Conservation (phyloP, 352 stramenopile genomes). For the Phytophthora crassamura region DNA sequence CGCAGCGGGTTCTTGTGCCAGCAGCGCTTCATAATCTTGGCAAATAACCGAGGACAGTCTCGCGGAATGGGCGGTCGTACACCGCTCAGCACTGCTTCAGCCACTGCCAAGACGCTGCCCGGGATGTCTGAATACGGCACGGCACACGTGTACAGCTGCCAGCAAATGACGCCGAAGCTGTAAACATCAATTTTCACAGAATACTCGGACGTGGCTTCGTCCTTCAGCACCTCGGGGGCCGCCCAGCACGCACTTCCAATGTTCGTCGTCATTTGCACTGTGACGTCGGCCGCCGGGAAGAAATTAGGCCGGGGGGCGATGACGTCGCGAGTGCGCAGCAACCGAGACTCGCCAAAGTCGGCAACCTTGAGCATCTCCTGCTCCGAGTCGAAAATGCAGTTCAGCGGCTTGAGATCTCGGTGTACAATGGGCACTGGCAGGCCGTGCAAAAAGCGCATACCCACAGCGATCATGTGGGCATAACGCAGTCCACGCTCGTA, state of each 20-base stretch:
- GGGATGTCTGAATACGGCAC: constrained; percentile 80
- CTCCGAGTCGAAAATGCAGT: constrained; percentile 84
- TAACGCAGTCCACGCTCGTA: constrained; percentile 78
- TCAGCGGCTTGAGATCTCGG: constrained; percentile 80
- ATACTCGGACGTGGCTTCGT: constrained; percentile 74
- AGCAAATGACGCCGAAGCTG: constrained; percentile 88
- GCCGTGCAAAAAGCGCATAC: constrained; percentile 82
- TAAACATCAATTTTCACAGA: constrained; percentile 89
- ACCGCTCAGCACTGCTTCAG: constrained; percentile 74
- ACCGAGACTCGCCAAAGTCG: constrained; percentile 78
- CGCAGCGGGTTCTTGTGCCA: constrained; percentile 77
- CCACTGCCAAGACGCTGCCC: constrained; percentile 74
- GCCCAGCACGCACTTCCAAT: constrained; percentile 86
- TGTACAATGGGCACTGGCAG: constrained; percentile 82
- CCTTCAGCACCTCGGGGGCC: constrained; percentile 74
- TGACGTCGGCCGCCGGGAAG: constrained; percentile 68
- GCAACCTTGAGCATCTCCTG: constrained; percentile 83
- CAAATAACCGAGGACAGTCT: constrained; percentile 69
- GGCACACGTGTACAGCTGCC: constrained; percentile 80
- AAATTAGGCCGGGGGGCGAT: constrained; percentile 57
- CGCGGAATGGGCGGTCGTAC: constrained; percentile 67
- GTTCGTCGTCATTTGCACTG: constrained; percentile 83
- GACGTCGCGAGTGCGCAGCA: constrained; percentile 72
- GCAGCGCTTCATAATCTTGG: constrained; percentile 85
- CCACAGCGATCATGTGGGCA: constrained; percentile 82